A percentile compares a stretch with the other conserved stretches of the same genome.
Conservation (phyloP, 345 rosid species). For the Pistacia vera region DNA sequence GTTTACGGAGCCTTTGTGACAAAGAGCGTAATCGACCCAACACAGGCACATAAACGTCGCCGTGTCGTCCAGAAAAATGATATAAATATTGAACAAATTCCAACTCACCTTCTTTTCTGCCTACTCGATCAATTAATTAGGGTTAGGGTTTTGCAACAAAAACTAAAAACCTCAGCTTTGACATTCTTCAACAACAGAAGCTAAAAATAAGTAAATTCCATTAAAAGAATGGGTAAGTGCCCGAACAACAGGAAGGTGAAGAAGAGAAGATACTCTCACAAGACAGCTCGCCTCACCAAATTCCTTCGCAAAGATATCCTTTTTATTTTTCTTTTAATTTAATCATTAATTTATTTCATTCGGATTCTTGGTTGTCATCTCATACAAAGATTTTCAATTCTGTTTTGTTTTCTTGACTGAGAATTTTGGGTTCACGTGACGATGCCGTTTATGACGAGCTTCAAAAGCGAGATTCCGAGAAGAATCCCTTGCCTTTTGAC, state of each 20-base stretch:
- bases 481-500: constrained; percentile 57
- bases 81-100: neutral
- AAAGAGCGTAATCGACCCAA: too few species aligned
- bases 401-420: constrained; percentile 37
- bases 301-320: constrained; percentile 87
- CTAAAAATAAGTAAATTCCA: neutral
- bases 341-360: neutral
- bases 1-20: too few species aligned
- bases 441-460: constrained; percentile 82
- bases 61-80: neutral
- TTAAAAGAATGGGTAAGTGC: constrained; percentile 58
- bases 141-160: constrained; percentile 5
- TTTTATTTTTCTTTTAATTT: neutral
- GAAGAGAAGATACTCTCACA: constrained; percentile 94
- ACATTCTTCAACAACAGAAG: too few species aligned
- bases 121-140: neutral
- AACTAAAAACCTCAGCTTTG: constrained; percentile 14
- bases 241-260: constrained; percentile 85
- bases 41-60: too few species aligned
- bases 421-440: constrained; percentile 51
- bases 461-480: constrained; percentile 63
- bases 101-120: neutral
- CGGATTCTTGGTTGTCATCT: neutral
- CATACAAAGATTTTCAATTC: neutral
- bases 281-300: constrained; percentile 82